These are phyloP conservation scores for Penicillium tannophilum DNA, from an alignment of 495 filamentous ascomycete species.

Conservation along the genomic window DNA sequence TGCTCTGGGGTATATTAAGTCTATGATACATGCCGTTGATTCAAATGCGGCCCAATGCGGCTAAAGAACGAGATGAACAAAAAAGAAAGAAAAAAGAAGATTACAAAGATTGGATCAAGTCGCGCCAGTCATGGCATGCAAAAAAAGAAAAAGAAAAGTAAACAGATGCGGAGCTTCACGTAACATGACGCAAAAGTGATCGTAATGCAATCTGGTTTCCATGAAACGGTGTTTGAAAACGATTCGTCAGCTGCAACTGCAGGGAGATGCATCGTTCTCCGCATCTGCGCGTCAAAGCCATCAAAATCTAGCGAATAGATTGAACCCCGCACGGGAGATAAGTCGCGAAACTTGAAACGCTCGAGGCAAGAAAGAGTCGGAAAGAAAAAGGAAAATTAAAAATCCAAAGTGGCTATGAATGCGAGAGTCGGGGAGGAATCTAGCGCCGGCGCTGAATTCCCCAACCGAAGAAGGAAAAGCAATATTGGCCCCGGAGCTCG, in stretches of 20 bases:
- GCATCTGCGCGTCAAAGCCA: slow-evolving; percentile 23
- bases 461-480: slow-evolving; percentile 5
- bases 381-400: slow-evolving; percentile 7
- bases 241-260: slow-evolving; percentile 3
- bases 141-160: slow-evolving; percentile 14
- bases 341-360: slow-evolving; percentile 13
- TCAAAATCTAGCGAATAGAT: slow-evolving; percentile 11
- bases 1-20: slow-evolving; percentile 51
- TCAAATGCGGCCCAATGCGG: slow-evolving; percentile 31
- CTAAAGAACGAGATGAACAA: slow-evolving; percentile 23
- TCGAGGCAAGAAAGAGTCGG: slow-evolving; percentile 3
- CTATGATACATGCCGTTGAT: slow-evolving; percentile 49
- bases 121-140: slow-evolving; percentile 22
- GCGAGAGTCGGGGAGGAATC: not conserved
- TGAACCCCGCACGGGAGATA: slow-evolving; percentile 20
- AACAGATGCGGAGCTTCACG: slow-evolving; percentile 15
- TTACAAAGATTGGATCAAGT: slow-evolving; percentile 21
- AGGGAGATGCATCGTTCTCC: slow-evolving; percentile 18
- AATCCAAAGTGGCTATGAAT: slow-evolving; percentile 4
- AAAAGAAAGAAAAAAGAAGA: slow-evolving; percentile 15
- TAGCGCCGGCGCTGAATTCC: slow-evolving; percentile 16
- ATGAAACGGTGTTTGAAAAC: not conserved
- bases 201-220: slow-evolving; percentile 11
- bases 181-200: slow-evolving; percentile 18
- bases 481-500: slow-evolving; percentile 5